Base-by-base conservation (phyloP, 306 rosid genomes). In the Pyrus bretschneideri region DNA sequence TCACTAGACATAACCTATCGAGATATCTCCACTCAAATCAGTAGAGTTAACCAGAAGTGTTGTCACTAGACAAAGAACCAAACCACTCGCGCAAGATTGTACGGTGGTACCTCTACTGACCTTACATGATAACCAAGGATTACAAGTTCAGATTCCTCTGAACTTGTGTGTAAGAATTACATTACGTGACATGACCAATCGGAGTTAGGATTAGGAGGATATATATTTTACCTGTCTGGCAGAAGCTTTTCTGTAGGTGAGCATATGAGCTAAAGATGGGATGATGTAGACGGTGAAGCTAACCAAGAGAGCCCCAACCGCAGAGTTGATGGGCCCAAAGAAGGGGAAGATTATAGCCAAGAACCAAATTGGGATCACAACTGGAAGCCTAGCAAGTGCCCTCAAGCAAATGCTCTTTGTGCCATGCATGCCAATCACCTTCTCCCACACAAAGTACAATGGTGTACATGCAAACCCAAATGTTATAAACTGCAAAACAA, bases 391-490 rank as follows among this genome's bases (percentile, higher is more conserved):
- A 52, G 90, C 99, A 17, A 92, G 54, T 33, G 99, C 99, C 82
- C 99, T 87, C 52, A 90, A 1, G 58, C 93, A 95, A 9, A 95
- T 76, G 87, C 99, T 95, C 71, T 25, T 95, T 30, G 99, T 87
- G 80, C 90, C 97, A 68, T 95, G 99, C 98, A 95, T 95, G 63
- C 98, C 99, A 29, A 95, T 92, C 77, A 91, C 97, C 85, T 95
- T 95, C 91, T 95, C 99, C 99, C 99, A 95, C 69, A 95, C 99
- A 65, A 95, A 95, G 87, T 95, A 95, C 82, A 95, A 51, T n/a
- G 99, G 99, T 21, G 99, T 95, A 76, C 97, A 84, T 13, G 99
- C 99, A 65, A 95, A 95, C 22, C 99, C 99, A 46, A 95, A 95
- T 69, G 99, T 95, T 30, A 95, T 95, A 70, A 95, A 95, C 99